Evolutionary conservation across 2,329 filamentous ascomycete species (phyloP), one percentile per base, ranked within the genome.

Genomic region (Calonectria henricotiae): DNA sequence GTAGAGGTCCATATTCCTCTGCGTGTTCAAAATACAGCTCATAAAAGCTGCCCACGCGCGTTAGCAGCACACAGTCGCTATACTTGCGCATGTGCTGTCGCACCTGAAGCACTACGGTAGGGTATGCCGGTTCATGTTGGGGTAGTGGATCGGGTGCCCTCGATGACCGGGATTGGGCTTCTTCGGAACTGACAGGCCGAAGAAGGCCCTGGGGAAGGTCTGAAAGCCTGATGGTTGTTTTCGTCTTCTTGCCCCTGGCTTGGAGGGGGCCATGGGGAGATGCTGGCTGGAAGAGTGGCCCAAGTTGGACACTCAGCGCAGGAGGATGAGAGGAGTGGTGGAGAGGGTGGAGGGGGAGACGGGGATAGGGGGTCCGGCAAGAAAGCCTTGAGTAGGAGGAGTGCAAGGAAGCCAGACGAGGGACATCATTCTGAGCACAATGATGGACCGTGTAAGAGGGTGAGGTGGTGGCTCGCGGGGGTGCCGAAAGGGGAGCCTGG

Each of bases 21-120:
- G 97, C 96, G 80, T 99, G 95, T 77, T 97, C 93, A 81, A 98
- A 97, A 84, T 99, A 99, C 69, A 99, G 86, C 89, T 99, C 96
- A 83, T 98, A 99, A 83, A 99, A 99, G 70, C 95, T 92, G 67
- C 96, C 96, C 32, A 99, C 95, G 67, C 96, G 90, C 4, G 96
- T 99, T 70, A 99, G 85, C 8, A 99, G 82, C 44, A 99, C 93
- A 82, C 96, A 98, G 77, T 97, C 94, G 77, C 91, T 90, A 83
- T 97, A 98, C 78, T 93, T 95, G 75, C 91, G 88, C 92, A 98
- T 98, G 83, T 98, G 97, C 75, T 91, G 94, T 67, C 91, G 90
- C 32, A 94, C 96, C 80, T 98, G 95, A 79, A 94, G 90, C 68
- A 98, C 86, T 58, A 98, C 93, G n/a, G 94, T 93, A 17, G 96